Base-by-base conservation (phyloP, 768 basidiomycete species). In the Leccinum broughii region DNA sequence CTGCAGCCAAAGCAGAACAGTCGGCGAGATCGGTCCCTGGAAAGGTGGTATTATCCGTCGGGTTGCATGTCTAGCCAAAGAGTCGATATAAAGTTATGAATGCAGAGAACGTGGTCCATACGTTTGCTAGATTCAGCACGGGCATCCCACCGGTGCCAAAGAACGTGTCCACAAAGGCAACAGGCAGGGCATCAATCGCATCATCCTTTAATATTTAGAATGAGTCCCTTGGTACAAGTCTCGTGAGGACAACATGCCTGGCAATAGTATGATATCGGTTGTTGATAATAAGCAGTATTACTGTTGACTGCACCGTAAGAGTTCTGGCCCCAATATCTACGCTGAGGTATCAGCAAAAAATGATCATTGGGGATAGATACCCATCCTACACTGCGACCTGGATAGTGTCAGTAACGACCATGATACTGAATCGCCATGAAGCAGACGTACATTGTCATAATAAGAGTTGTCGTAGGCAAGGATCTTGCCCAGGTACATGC, bases 241-340 rank as follows among this genome's bases (percentile, higher is more conserved):
- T 54, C 37, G 22, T 15, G 15, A 58, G 39, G 54, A 59, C 6
- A 49, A 67, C 76, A 59, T 55, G 83, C 85, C 66, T 83, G 79
- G 70, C 87, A 89, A 70, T 89, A 89, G 68, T 79, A 86, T 5
- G 83, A 81, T 56, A 90, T 75, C 0, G 80, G 74, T 68, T 88
- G 80, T 76, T 89, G 87, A 61, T 75, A 87, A 65, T 85, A 78
- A 32, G 83, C 79, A 1, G 77, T 70, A 60, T 87, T 79, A 22
- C 68, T 68, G 61, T 82, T 77, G 6, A 74, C 76, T 10, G 87
- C 88, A 44, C 88, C 88, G 60, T 88, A 87, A 2, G 88, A 88
- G 64, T 89, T 86, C 71, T 90, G 87, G 59, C 88, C 89, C 86
- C 86, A 89, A 69, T 88, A 89, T 34, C 86, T 87, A 68, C 17